Percentiles rank a stretch among this genome's conserved stretches.
These are phyloP conservation scores for Cajanus cajan DNA, from an alignment of 306 rosid species.

Conservation along the genomic window DNA sequence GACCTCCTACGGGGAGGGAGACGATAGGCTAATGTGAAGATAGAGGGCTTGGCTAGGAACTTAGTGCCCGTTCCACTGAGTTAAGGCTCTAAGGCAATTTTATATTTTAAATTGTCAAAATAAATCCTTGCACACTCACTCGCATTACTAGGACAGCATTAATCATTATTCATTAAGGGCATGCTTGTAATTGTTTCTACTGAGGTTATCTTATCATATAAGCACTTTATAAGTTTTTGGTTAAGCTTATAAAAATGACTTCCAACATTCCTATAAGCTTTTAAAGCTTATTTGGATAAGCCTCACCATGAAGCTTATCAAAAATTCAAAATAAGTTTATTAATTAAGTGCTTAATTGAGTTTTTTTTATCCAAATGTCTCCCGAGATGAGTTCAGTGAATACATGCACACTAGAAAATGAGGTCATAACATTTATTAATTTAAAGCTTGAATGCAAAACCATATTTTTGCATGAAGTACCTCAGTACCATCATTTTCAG, in stretches of 20 bases:
- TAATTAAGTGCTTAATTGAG: neutral
- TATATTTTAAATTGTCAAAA: neutral
- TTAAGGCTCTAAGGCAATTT: neutral
- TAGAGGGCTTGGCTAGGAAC: neutral
- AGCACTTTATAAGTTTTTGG: neutral
- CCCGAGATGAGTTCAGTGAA: neutral
- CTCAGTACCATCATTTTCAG: neutral
- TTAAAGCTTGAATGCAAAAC: neutral
- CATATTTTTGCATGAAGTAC: conserved; percentile 3
- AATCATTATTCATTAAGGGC: neutral
- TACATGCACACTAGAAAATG: conserved; percentile 5
- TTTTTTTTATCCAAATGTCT: neutral
- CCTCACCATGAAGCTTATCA: neutral
- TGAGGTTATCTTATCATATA: neutral
- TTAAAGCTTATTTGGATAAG: neutral
- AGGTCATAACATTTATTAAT: neutral
- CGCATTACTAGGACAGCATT: conserved; percentile 9
- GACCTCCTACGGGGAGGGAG: neutral
- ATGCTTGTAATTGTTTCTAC: neutral
- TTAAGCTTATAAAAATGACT: neutral
- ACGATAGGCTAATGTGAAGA: neutral
- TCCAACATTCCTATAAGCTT: neutral
- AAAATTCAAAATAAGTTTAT: neutral
- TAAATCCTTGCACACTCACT: neutral
- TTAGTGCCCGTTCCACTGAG: conserved; percentile 3